Percentiles rank a stretch among this genome's conserved stretches.
These are phyloP conservation scores for Henningerozyma blattae DNA, from an alignment of 805 yeast species.

Conservation along the genomic window DNA sequence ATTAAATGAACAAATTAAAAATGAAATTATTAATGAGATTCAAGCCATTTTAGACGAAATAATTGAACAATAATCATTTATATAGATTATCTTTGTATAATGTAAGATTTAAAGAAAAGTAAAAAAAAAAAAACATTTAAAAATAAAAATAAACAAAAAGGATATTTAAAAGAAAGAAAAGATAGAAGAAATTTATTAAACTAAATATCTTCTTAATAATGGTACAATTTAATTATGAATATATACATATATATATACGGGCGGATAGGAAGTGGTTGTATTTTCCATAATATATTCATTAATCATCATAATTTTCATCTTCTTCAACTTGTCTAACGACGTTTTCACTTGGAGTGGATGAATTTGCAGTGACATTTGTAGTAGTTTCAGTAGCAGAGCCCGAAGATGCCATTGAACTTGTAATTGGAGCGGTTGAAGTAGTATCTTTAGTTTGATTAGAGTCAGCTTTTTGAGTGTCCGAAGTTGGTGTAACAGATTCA, in stretches of 20 bases:
- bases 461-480: too few species aligned
- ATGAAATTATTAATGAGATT: too few species aligned
- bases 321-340: slow-evolving; percentile 31
- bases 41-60: slow-evolving; percentile 43
- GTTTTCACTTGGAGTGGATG: slow-evolving; percentile 10
- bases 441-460: too few species aligned
- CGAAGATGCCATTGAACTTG: slow-evolving; percentile 2
- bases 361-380: slow-evolving; percentile 3
- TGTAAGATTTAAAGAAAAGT: too few species aligned
- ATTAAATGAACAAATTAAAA: too few species aligned
- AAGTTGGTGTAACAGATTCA: too few species aligned
- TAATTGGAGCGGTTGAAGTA: slow-evolving; percentile 10
- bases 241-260: neutral
- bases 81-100: too few species aligned
- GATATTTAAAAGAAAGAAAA: neutral
- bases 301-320: slow-evolving; percentile 36
- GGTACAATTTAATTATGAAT: too few species aligned
- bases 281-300: too few species aligned
- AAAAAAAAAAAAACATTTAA: too few species aligned
- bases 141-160: neutral
- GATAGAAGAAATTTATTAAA: too few species aligned
- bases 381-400: slow-evolving; percentile 4
- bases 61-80: slow-evolving; percentile 30
- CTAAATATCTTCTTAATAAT: too few species aligned
- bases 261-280: neutral